A percentile compares a stretch with the other conserved stretches of the same genome.
Conservation (phyloP, 1,139 yeast species). For the Arxiozyma heterogenica region DNA sequence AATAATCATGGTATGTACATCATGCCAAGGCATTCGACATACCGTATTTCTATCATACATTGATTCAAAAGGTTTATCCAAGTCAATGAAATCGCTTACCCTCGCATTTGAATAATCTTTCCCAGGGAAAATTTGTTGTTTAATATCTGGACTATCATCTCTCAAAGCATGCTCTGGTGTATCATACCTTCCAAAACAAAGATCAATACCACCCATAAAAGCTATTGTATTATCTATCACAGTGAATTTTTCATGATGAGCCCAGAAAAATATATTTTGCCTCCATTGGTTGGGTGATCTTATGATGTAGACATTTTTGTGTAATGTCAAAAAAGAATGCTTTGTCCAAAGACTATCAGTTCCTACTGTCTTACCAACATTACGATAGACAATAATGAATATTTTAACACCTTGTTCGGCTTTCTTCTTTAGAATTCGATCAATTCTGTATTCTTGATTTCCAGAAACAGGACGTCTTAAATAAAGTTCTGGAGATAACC, state of each 20-base stretch:
- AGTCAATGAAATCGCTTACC: conserved; percentile 70
- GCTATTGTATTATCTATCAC: conserved; percentile 82
- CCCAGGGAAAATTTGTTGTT: conserved; percentile 82
- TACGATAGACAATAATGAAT: conserved; percentile 87
- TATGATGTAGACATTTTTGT: conserved; percentile 79
- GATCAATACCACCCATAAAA: conserved; percentile 89
- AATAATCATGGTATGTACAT: conserved; percentile 88
- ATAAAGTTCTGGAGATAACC: conserved; percentile 92
- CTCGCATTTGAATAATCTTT: conserved; percentile 97
- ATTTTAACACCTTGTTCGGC: conserved; percentile 95
- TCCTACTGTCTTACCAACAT: conserved; percentile 87
- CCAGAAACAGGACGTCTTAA: conserved; percentile 92
- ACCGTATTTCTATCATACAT: conserved; percentile 75
- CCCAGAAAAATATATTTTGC: conserved; percentile 95
- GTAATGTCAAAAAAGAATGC: conserved; percentile 77
- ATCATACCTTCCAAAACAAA: conserved; percentile 93
- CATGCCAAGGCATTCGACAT: conserved; percentile 99
- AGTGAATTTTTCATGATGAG: conserved; percentile 93
- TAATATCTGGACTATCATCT: conserved; percentile 53
- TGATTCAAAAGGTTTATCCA: conserved; percentile 82
- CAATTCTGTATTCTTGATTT: conserved; percentile 89
- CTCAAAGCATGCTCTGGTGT: conserved; percentile 88
- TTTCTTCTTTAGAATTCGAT: conserved; percentile 74
- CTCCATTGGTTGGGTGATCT: conserved; percentile 93
- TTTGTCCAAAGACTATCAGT: conserved; percentile 93